phyloP scores from a whole-genome alignment of 257 asterid species.

The Fraxinus americana region DNA sequence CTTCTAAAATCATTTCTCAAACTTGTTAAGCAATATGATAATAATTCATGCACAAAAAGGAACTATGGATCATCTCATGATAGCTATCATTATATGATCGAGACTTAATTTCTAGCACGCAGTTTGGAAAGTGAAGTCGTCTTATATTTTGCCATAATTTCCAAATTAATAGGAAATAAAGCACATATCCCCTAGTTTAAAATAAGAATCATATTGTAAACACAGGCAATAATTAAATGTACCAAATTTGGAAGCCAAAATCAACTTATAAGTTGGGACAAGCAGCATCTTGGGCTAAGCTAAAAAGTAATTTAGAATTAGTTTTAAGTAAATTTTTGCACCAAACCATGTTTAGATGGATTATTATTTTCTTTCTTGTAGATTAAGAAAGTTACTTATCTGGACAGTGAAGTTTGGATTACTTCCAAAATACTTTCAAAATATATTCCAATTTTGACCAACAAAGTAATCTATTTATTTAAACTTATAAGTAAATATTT shows the following conservation, averaged over 20 bases:
- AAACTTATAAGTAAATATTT: neutral
- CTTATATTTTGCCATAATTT: slow-evolving; percentile 2
- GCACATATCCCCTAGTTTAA: neutral
- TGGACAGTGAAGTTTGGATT: neutral
- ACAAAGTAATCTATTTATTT: neutral
- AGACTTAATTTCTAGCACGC: neutral
- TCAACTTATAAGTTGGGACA: neutral
- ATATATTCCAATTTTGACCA: neutral
- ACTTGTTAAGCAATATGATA: neutral
- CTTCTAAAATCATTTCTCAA: slow-evolving; percentile 20
- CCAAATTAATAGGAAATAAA: slow-evolving; percentile 7
- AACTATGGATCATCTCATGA: neutral
- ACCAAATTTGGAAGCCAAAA: neutral
- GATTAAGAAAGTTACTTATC: neutral
- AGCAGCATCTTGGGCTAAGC: neutral
- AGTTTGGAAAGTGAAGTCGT: slow-evolving; percentile 4
- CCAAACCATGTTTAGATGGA: neutral
- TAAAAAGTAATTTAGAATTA: neutral
- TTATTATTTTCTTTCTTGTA: neutral
- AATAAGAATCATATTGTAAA: neutral
- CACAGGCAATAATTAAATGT: neutral
- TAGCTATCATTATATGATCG: too few species aligned
- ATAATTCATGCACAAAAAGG: slow-evolving; percentile 15
- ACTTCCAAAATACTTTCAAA: neutral
- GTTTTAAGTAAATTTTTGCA: neutral